Percentiles rank a stretch among this genome's conserved stretches.
Evolutionary conservation across 2,329 filamentous ascomycete genomes (phyloP).

Genomic region (Colletotrichum navitas): DNA sequence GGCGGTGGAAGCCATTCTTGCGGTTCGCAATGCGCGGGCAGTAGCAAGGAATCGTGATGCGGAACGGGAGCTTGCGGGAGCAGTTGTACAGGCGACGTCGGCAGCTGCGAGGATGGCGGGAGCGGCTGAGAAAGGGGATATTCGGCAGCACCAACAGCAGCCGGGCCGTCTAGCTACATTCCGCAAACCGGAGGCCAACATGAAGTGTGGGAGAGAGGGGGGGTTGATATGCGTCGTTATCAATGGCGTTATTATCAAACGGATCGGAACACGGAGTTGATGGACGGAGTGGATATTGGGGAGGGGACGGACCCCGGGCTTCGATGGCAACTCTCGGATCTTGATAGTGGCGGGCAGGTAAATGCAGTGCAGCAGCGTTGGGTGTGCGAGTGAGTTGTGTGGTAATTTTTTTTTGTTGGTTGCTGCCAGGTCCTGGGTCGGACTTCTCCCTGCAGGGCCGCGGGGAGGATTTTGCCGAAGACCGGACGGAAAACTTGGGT

Average conservation of each 20-base stretch:
- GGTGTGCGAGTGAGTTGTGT: neutral
- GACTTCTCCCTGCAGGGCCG: constrained; percentile 38
- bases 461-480: constrained; percentile 41
- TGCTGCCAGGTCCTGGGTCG: constrained; percentile 35
- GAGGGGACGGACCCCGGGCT: constrained; percentile 36
- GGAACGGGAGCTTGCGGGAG: constrained; percentile 14
- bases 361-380: constrained; percentile 22
- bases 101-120: constrained; percentile 40
- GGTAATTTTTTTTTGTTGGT: constrained; percentile 6
- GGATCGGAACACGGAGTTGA: constrained; percentile 38
- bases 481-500: constrained; percentile 40
- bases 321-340: constrained; percentile 37
- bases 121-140: constrained; percentile 34
- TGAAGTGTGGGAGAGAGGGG: constrained; percentile 43
- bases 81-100: constrained; percentile 35
- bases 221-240: constrained; percentile 39
- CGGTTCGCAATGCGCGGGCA: constrained; percentile 30
- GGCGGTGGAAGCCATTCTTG: constrained; percentile 68
- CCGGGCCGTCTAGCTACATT: constrained; percentile 43
- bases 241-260: constrained; percentile 35
- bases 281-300: constrained; percentile 31
- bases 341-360: constrained; percentile 30
- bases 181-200: constrained; percentile 41
- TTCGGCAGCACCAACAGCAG: constrained; percentile 39
- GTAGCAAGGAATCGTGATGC: constrained; percentile 30